These are phyloP conservation scores for Saccharata proteae DNA, from an alignment of 2,329 filamentous ascomycete genomes.

Conservation along the genomic window DNA sequence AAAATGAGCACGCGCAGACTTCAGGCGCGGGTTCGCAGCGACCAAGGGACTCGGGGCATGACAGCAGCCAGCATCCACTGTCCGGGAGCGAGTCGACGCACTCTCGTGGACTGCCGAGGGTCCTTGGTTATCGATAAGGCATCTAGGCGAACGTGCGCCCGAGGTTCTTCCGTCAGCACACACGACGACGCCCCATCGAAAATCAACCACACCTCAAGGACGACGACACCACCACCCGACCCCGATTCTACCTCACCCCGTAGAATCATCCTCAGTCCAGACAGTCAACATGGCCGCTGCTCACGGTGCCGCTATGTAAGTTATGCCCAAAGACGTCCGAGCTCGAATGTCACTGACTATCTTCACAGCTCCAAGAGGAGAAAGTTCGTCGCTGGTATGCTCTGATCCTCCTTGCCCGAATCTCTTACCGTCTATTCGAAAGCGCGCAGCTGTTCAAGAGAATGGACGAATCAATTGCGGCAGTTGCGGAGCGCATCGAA, in stretches of 20 bases:
- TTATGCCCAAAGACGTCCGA: slow-evolving; percentile 9
- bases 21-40: too few relatives aligned
- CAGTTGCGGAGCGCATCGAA: not conserved
- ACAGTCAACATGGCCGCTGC: slow-evolving; percentile 29
- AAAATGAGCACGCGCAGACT: too few relatives aligned
- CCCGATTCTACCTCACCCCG: slow-evolving; percentile 19
- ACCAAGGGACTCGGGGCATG: too few relatives aligned
- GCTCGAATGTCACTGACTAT: slow-evolving; percentile 15
- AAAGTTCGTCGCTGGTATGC: slow-evolving; percentile 46
- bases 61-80: too few relatives aligned
- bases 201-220: slow-evolving; percentile 17
- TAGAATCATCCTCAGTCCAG: slow-evolving; percentile 21
- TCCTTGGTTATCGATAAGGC: too few relatives aligned
- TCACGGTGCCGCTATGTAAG: slow-evolving; percentile 28
- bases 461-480: slow-evolving; percentile 61
- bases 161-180: too few relatives aligned
- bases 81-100: too few relatives aligned
- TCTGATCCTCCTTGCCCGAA: slow-evolving; percentile 15
- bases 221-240: slow-evolving; percentile 16
- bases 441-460: not conserved
- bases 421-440: not conserved
- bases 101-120: too few relatives aligned
- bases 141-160: too few relatives aligned
- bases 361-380: slow-evolving; percentile 70
- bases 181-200: too few relatives aligned